Evolutionary conservation across 176 grass and related monocot species (phyloP).

Genomic region (Cocos nucifera): DNA sequence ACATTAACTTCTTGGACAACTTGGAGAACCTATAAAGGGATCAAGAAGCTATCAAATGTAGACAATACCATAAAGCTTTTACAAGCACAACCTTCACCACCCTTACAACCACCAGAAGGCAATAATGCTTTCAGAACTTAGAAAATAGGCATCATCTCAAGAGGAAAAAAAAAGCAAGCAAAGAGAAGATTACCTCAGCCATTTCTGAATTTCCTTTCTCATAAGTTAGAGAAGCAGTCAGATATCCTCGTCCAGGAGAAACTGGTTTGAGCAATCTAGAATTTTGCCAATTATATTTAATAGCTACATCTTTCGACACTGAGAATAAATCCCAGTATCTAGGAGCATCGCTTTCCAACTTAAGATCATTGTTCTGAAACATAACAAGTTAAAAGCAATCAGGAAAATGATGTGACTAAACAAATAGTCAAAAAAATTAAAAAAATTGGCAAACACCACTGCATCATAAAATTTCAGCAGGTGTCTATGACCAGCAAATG

Average conservation of each 20-base stretch:
- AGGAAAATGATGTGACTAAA: not conserved
- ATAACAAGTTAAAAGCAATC: conserved; percentile 24
- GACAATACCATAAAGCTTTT: not conserved
- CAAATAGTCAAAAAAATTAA: not conserved
- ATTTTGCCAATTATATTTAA: conserved; percentile 33
- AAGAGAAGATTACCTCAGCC: conserved; percentile 50
- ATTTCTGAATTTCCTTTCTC: conserved; percentile 34
- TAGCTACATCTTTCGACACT: conserved; percentile 27
- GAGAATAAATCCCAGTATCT: conserved; percentile 59
- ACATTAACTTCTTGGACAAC: conserved; percentile 83
- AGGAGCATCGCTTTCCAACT: conserved; percentile 54
- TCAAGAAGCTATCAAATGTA: conserved; percentile 24
- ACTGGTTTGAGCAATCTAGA: conserved; percentile 67
- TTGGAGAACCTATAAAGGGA: conserved; percentile 58
- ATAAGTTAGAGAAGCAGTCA: conserved; percentile 57
- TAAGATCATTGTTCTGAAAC: conserved; percentile 64
- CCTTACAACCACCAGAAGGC: not conserved
- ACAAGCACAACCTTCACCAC: conserved; percentile 1
- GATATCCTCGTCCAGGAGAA: conserved; percentile 61
- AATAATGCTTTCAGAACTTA: no score
- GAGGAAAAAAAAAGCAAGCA: not conserved
- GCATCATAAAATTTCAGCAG: no score
- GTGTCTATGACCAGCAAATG: no score
- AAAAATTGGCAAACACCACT: no score
- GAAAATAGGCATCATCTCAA: no score